These are phyloP conservation scores for Daldinia bambusicola DNA, from an alignment of 495 filamentous ascomycete genomes.

Conservation along the genomic window DNA sequence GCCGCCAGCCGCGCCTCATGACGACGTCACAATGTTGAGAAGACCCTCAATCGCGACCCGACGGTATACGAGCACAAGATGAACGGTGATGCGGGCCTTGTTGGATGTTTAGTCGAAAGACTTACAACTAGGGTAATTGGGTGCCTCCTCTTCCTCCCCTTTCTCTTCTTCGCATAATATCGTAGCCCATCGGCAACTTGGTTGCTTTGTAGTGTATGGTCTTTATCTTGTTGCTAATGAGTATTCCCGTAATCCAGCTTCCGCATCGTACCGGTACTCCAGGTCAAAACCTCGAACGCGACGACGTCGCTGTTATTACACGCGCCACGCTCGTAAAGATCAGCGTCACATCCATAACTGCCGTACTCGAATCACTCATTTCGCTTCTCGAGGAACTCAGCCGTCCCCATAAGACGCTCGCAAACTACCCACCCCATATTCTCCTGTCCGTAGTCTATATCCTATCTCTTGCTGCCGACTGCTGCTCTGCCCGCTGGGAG, in stretches of 20 bases:
- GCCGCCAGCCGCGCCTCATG: slow-evolving; percentile 42
- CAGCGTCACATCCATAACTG: slow-evolving; percentile 62
- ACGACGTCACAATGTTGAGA: slow-evolving; percentile 51
- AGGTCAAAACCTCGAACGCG: slow-evolving; percentile 65
- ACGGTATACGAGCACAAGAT: slow-evolving; percentile 58
- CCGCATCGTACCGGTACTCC: slow-evolving; percentile 71
- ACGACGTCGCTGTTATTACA: slow-evolving; percentile 69
- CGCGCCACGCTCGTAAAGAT: slow-evolving; percentile 69
- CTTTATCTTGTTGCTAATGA: slow-evolving; percentile 22
- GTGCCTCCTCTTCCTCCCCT: no score
- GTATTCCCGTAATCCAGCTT: slow-evolving; percentile 56
- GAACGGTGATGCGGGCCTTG: slow-evolving; percentile 71
- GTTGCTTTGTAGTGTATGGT: neutral
- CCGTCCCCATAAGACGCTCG: slow-evolving; percentile 57
- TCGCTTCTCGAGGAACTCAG: slow-evolving; percentile 60
- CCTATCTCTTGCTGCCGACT: slow-evolving; percentile 70
- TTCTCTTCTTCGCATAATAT: slow-evolving; percentile 17
- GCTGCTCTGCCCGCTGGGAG: slow-evolving; percentile 68
- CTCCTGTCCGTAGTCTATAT: slow-evolving; percentile 69
- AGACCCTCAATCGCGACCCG: slow-evolving; percentile 44
- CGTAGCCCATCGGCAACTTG: neutral
- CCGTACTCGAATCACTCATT: slow-evolving; percentile 67
- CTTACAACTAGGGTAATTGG: slow-evolving; percentile 67
- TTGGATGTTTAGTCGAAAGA: slow-evolving; percentile 71
- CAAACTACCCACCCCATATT: slow-evolving; percentile 62